These are phyloP conservation scores for Pythium aquatile DNA, from an alignment of 352 stramenopile genomes.

Conservation along the genomic window DNA sequence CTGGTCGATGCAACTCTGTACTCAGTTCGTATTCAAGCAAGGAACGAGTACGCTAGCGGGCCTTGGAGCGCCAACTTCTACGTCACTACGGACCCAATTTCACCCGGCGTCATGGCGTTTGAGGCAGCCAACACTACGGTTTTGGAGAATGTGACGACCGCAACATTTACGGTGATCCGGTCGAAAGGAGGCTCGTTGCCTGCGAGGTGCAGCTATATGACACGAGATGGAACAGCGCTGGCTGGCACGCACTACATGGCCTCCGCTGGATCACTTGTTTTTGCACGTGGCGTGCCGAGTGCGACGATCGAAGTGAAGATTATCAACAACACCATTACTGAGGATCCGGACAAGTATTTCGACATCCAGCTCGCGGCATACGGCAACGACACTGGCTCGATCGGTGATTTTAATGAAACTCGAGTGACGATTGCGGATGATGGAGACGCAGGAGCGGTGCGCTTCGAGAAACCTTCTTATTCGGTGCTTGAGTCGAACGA, in stretches of 20 bases:
- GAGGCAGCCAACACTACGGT: constrained; percentile 10
- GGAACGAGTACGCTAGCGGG: constrained; percentile 25
- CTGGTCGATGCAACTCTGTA: constrained; percentile 35
- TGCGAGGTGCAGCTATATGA: constrained; percentile 37
- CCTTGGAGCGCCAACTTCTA: constrained; percentile 33
- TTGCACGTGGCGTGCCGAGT: constrained; percentile 26
- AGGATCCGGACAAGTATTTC: constrained; percentile 51
- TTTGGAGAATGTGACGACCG: constrained; percentile 25
- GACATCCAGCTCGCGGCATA: constrained; percentile 33
- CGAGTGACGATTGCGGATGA: constrained; percentile 47
- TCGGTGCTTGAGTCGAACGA: constrained; percentile 30
- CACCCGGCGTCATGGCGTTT: constrained; percentile 48
- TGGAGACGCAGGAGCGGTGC: constrained; percentile 41
- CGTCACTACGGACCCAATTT: constrained; percentile 45
- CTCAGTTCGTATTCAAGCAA: constrained; percentile 31
- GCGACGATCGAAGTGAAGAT: constrained; percentile 35
- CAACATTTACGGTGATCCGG: constrained; percentile 28
- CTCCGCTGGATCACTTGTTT: constrained; percentile 27
- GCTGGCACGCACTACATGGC: constrained; percentile 31
- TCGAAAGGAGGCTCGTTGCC: constrained; percentile 36
- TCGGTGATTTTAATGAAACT: constrained; percentile 25
- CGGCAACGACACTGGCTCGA: constrained; percentile 26
- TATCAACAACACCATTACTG: constrained; percentile 48
- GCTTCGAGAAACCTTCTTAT: constrained; percentile 33
- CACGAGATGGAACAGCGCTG: constrained; percentile 36